Base-by-base conservation (phyloP, 2,329 filamentous ascomycete species). In the Cercospora berteroae region DNA sequence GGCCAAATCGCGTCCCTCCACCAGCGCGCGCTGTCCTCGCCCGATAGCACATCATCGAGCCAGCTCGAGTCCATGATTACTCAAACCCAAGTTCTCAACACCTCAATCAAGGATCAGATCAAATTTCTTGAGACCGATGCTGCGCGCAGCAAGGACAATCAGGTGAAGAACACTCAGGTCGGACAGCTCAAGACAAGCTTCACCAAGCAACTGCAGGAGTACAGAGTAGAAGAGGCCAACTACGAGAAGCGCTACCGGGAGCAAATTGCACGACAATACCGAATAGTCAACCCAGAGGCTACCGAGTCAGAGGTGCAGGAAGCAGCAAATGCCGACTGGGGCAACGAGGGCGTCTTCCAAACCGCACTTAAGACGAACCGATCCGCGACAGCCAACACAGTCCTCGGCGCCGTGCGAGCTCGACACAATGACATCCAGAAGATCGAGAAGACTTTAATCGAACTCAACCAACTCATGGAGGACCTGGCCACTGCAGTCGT, bases 351-450 rank as follows among this genome's bases (percentile, higher is more conserved):
- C 74, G 89, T 95, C 64, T 95, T 94, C 82, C 90, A 93, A 80
- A 90, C 88, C 66, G 91, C 91, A 90, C 88, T 94, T 75, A 89
- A 88, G 76, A 87, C 85, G 74, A 93, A 92, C 83, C 90, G 90
- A 71, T 87, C 87, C 55, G 90, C 89, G 65, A 89, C 92, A 76
- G 91, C 90, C 50, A 87, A 85, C 60, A 88, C 89, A 16, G 88
- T 93, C 7, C 87, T 94, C 60, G 90, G 90, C 71, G 90, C 90
- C 70, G 92, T 94, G 44, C 90, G 90, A 71, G 91, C 90, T 42
- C 90, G 92, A 65, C 92, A 94, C 83, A 92, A 91, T 77, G 92
- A 94, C 80, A 89, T 94, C 70, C 87, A 92, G 81, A 88, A 87
- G 79, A 94, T 95, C 73, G 91, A 94, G 80, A 84, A 87, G 77